Evolutionary conservation across 148 eudicot genomes (phyloP).

Genomic region (Nyssa sinensis): DNA sequence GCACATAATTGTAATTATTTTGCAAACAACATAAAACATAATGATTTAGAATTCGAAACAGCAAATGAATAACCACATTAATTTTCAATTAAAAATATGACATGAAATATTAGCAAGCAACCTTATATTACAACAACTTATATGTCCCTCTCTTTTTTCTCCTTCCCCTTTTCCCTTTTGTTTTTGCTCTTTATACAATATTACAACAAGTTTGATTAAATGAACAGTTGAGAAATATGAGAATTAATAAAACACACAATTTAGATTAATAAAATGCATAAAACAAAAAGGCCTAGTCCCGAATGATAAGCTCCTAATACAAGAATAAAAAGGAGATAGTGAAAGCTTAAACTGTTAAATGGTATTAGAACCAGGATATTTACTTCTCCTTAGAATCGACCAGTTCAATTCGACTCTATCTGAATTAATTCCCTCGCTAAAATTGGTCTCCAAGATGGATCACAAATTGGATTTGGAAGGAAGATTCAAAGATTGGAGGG

Average conservation of each 20-base stretch:
- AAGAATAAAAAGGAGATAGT: neutral
- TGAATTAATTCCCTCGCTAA: too few species aligned
- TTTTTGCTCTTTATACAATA: neutral
- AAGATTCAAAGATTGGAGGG: too few species aligned
- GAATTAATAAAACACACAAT: neutral
- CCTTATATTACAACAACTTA: neutral
- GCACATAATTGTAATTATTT: constrained; percentile 20
- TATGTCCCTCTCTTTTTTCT: neutral
- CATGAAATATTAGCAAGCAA: neutral
- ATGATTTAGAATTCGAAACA: neutral
- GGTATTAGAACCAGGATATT: neutral
- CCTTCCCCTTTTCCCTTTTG: neutral
- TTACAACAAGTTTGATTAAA: neutral
- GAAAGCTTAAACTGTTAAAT: neutral
- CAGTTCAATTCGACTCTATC: too few species aligned
- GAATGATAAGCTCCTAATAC: neutral
- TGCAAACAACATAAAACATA: neutral
- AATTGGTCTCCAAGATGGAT: too few species aligned
- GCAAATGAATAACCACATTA: neutral
- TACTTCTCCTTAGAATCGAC: too few species aligned
- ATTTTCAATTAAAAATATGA: neutral
- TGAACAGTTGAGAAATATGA: neutral
- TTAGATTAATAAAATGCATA: neutral
- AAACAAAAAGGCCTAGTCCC: neutral
- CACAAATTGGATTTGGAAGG: too few species aligned